Percentiles rank a stretch among this genome's conserved stretches.
These are phyloP conservation scores for Paraconiothyrium brasiliense DNA, from an alignment of 2,329 filamentous ascomycete genomes.

Conservation along the genomic window DNA sequence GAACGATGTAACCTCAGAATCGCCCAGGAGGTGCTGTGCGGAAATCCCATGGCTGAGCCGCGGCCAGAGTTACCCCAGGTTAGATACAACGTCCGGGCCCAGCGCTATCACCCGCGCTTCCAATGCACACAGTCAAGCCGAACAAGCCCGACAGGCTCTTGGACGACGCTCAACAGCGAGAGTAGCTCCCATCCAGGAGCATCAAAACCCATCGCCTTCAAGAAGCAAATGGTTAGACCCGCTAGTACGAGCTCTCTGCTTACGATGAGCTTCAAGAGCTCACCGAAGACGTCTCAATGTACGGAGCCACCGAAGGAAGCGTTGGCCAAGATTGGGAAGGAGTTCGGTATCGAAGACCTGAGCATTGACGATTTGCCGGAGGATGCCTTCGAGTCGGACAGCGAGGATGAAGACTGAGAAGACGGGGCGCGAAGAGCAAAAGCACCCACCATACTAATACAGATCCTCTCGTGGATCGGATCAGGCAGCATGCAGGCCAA, in stretches of 20 bases:
- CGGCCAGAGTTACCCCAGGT: background rate
- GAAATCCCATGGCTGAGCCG: background rate
- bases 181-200: background rate
- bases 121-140: background rate
- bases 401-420: conserved; percentile 13
- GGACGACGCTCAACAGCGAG: conserved; percentile 13
- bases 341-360: conserved; percentile 13
- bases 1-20: conserved; percentile 22
- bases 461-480: background rate
- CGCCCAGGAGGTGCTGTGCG: conserved; percentile 5
- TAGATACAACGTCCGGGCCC: background rate
- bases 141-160: conserved; percentile 11
- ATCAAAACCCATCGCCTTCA: conserved; percentile 19
- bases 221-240: conserved; percentile 15
- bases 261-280: conserved; percentile 20
- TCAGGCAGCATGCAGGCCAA: background rate
- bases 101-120: background rate
- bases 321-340: conserved; percentile 13
- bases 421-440: background rate
- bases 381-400: conserved; percentile 16
- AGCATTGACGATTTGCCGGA: conserved; percentile 15
- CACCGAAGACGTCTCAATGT: background rate
- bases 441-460: background rate
- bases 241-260: conserved; percentile 22
- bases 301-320: conserved; percentile 5